Percentiles rank a stretch among this genome's conserved stretches.
These are phyloP conservation scores for Voacanga thouarsii DNA, from an alignment of 257 asterid genomes.

Conservation along the genomic window DNA sequence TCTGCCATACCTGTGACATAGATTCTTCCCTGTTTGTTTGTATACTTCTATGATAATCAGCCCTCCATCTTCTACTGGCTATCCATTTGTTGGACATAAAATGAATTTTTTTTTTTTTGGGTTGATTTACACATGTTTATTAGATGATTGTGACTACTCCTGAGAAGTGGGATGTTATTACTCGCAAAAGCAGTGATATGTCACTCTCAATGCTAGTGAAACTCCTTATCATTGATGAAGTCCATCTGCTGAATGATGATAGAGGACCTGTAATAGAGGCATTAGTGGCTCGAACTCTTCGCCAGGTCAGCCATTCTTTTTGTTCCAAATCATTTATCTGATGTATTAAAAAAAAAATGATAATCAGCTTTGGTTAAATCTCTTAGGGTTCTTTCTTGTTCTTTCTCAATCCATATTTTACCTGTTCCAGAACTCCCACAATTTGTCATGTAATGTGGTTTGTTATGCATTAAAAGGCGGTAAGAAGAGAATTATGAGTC, in stretches of 20 bases:
- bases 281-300: constrained; percentile 97
- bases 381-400: not conserved
- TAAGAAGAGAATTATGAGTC: not conserved
- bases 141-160: constrained; percentile 99
- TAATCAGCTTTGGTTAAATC: not conserved
- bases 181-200: constrained; percentile 99
- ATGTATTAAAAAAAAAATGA: not conserved
- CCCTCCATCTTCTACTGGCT: not conserved
- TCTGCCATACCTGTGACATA: constrained; percentile 18
- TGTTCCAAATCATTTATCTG: constrained; percentile 4
- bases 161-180: constrained; percentile 99
- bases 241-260: constrained; percentile 92
- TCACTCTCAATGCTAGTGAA: constrained; percentile 95
- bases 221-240: constrained; percentile 97
- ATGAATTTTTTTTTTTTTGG: not conserved
- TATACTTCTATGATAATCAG: not conserved
- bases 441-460: not conserved
- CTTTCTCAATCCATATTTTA: not conserved
- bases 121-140: constrained; percentile 18
- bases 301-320: constrained; percentile 60
- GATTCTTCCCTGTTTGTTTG: not conserved
- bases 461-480: not conserved
- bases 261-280: constrained; percentile 99
- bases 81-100: not conserved
- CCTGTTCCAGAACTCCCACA: not conserved